Evolutionary conservation across 2,329 filamentous ascomycete species (phyloP).

Genomic region (Fusarium pseudocircinatum): DNA sequence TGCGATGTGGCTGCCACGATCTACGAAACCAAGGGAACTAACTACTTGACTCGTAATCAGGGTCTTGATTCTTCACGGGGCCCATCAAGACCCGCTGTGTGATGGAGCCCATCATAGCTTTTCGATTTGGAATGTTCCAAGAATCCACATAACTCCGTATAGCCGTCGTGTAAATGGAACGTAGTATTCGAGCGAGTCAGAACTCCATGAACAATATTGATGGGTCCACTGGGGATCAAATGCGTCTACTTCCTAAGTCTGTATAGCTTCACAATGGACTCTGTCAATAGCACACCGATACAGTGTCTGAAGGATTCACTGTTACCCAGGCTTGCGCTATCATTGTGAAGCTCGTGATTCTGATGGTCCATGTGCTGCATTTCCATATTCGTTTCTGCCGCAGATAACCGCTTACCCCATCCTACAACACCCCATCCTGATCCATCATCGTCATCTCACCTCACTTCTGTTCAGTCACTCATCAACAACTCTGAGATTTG

Average conservation of each 20-base stretch:
- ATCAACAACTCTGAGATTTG: neutral
- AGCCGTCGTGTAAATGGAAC: neutral
- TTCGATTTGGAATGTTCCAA: neutral
- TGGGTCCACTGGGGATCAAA: neutral
- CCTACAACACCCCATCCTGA: neutral
- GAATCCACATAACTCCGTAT: neutral
- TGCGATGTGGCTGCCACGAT: neutral
- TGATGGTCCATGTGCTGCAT: constrained; percentile 4
- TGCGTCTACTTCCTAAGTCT: neutral
- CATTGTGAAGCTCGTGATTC: neutral
- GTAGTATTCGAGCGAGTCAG: neutral
- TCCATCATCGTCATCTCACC: constrained; percentile 11
- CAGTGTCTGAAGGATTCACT: neutral
- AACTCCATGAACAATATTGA: neutral
- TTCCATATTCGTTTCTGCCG: constrained; percentile 17
- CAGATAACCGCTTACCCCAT: constrained; percentile 12
- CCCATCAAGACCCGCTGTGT: neutral
- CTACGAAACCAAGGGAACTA: neutral
- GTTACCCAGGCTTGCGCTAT: neutral
- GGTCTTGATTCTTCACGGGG: neutral
- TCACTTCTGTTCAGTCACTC: neutral
- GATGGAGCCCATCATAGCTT: neutral
- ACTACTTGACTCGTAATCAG: neutral
- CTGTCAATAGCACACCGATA: neutral
- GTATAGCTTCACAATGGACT: neutral